Evolutionary conservation across 352 stramenopile genomes (phyloP).

Genomic region (Paralagenidium karlingii): DNA sequence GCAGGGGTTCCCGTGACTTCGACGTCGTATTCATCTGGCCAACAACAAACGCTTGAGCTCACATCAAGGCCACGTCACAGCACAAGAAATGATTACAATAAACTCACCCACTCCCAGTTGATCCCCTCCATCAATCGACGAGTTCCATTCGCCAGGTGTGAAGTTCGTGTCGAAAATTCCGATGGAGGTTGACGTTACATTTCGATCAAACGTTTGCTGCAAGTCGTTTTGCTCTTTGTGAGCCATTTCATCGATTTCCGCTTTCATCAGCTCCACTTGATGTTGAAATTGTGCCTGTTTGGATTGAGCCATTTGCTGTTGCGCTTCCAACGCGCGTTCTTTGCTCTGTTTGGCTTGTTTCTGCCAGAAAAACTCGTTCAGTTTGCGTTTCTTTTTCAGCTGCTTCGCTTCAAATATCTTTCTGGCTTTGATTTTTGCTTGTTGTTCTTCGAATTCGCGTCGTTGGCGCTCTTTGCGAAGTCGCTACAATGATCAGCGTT

Average conservation of each 20-base stretch:
- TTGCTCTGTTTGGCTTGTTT: constrained; percentile 40
- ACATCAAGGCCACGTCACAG: too few relatives aligned
- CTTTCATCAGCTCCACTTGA: constrained; percentile 15
- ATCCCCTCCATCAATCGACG: constrained; percentile 22
- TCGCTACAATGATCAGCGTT: too few relatives aligned
- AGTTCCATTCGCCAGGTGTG: constrained; percentile 42
- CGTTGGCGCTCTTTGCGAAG: constrained; percentile 38
- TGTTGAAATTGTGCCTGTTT: constrained; percentile 11
- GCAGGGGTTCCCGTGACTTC: constrained; percentile 21
- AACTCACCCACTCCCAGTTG: constrained; percentile 32
- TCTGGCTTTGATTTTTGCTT: too few relatives aligned
- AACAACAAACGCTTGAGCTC: constrained; percentile 3
- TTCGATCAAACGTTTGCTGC: constrained; percentile 6
- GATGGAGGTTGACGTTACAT: constrained; percentile 20
- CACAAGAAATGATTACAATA: constrained; percentile 3
- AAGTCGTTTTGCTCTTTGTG: constrained; percentile 15
- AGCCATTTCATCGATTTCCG: constrained; percentile 21
- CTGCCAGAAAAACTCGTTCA: constrained; percentile 58
- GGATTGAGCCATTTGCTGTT: constrained; percentile 5
- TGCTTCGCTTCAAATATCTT: constrained; percentile 12
- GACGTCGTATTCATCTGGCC: constrained; percentile 35
- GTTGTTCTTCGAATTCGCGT: constrained; percentile 15
- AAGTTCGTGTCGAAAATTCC: constrained; percentile 43
- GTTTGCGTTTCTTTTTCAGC: constrained; percentile 20
- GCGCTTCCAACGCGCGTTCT: constrained; percentile 30